Evolutionary conservation across 2,329 filamentous ascomycete species (phyloP).

Genomic region (Cercospora nicotianae): DNA sequence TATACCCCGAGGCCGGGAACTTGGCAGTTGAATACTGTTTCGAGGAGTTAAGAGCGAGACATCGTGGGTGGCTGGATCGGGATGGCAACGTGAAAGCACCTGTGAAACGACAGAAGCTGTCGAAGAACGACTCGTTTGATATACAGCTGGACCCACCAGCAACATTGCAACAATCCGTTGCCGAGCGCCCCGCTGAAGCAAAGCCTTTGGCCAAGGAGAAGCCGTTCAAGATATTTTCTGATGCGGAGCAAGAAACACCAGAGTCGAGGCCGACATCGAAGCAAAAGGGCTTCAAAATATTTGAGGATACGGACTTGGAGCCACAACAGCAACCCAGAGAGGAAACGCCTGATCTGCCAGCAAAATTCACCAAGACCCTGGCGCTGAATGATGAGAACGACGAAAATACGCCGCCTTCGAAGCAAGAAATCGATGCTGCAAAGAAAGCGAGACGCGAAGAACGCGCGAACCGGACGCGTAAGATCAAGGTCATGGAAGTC

Average conservation of each 20-base stretch:
- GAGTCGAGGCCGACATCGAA: conserved; percentile 25
- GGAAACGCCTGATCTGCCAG: conserved; percentile 25
- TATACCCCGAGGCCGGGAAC: conserved; percentile 77
- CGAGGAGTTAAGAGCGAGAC: conserved; percentile 82
- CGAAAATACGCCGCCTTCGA: conserved; percentile 48
- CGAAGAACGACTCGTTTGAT: conserved; percentile 24
- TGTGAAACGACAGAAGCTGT: conserved; percentile 15
- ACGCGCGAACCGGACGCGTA: conserved; percentile 51
- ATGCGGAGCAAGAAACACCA: conserved; percentile 11
- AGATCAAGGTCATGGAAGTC: conserved; percentile 73
- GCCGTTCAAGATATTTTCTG: conserved; percentile 12
- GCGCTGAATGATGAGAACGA: conserved; percentile 47
- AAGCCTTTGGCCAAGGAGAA: conserved; percentile 9
- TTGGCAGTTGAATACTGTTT: conserved; percentile 76
- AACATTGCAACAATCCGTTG: not conserved
- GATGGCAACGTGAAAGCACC: conserved; percentile 50
- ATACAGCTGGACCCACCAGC: conserved; percentile 25
- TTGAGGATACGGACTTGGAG: conserved; percentile 33
- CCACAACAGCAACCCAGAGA: conserved; percentile 9
- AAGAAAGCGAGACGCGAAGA: conserved; percentile 52
- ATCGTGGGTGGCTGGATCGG: conserved; percentile 64
- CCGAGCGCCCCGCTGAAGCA: not conserved
- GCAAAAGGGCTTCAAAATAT: conserved; percentile 39
- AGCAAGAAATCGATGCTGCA: conserved; percentile 43
- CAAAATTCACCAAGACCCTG: conserved; percentile 34